A percentile compares a stretch with the other conserved stretches of the same genome.
Conservation (phyloP, 140 eudicot species). For the Bidens hawaiensis region DNA sequence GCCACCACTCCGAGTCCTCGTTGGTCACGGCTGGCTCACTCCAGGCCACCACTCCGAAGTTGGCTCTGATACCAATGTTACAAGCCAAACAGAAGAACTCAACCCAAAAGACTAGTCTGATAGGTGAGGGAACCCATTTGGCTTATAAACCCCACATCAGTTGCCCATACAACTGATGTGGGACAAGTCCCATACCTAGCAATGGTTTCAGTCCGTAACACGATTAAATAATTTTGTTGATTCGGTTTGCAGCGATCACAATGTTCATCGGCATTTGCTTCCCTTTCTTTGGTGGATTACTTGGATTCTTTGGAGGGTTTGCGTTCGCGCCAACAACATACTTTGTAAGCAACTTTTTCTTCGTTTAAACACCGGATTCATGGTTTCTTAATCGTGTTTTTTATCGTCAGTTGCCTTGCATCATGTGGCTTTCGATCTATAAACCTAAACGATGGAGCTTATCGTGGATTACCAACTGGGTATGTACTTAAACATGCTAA, state of each 20-base stretch:
- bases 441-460: conserved; percentile 55
- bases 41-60: no score
- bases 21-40: no score
- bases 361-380: not conserved
- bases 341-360: conserved; percentile 40
- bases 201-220: no score
- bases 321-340: conserved; percentile 80
- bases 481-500: conserved; percentile 11
- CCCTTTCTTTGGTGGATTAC: conserved; percentile 76
- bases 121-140: no score
- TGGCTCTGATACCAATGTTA: no score
- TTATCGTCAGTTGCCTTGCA: conserved; percentile 56
- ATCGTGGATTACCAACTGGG: conserved; percentile 73
- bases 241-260: conserved; percentile 45
- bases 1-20: no score
- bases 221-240: not conserved
- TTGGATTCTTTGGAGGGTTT: conserved; percentile 73
- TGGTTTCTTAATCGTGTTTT: not conserved
- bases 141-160: no score
- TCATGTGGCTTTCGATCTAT: conserved; percentile 66
- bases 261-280: conserved; percentile 66
- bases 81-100: no score
- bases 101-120: no score
- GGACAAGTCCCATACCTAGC: not conserved
- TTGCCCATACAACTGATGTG: not conserved